Base-by-base conservation (phyloP, 106 monocot genomes). In the Phalaenopsis equestris region DNA sequence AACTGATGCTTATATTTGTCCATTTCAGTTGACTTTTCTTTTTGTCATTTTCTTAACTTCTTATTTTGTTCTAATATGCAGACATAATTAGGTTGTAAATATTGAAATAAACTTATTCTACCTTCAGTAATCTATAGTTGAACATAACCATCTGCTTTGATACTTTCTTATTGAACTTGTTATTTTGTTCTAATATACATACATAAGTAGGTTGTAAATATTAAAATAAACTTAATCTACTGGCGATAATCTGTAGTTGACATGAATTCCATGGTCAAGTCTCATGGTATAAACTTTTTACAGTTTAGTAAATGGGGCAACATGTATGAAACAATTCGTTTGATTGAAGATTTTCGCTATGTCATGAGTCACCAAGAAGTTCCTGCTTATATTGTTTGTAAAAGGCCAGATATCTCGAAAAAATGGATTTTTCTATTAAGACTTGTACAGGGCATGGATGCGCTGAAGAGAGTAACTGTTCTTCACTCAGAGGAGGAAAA, bases 361-460 rank as follows among this genome's bases (percentile, higher is more conserved):
- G 88, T 91, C 67, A 24, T 91, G 84, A 95, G 84, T 46, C 92
- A 93, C 68, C 72, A 79, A 38, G 92, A 94, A 75, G 88, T 99
- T 77, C 78, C 80, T 17, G 81, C 77, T 16, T 88, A 95, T 78
- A 58, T 95, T 84, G 84, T 80, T 75, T 72, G 78, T 77, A 89
- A 91, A 75, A 85, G 81, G 39, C 91, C 86, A 78, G 91, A 95
- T 82, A 83, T 93, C 43, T 83, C 78, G 56, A 87, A 79, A 72
- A 78, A 81, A 56, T 99, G 91, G 95, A 78, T 99, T 42, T 73
- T 78, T 68, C 80, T 99, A 42, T 82, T 99, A 81, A 77, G 79
- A 58, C 77, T 86, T 68, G 84, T 95, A 19, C 98, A 99, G 84
- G 94, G 89, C 38, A 93, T 95, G 88, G 90, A 99, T 81, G 75